Percentiles rank a stretch among this genome's conserved stretches.
phyloP scores from a whole-genome alignment of 139 green algal species.

The Raphidocelis subcapitata region DNA sequence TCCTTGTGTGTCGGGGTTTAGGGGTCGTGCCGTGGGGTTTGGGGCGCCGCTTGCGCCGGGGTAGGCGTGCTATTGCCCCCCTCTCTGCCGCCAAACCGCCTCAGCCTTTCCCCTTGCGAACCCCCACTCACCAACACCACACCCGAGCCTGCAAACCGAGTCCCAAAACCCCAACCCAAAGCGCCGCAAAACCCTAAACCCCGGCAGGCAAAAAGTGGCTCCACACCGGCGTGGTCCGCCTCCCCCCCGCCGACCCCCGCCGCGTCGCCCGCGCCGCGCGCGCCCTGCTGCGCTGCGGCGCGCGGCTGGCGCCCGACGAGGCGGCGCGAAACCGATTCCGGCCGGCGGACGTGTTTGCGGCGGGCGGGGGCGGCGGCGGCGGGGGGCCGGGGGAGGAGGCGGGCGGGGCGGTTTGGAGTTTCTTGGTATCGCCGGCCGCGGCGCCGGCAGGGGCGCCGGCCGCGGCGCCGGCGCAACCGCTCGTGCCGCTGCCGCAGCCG shows the following conservation, averaged over 20 bases:
- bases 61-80: neutral
- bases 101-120: neutral
- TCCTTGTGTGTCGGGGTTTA: neutral
- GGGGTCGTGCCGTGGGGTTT: neutral
- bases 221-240: slow-evolving; percentile 62
- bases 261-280: slow-evolving; percentile 40
- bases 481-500: neutral
- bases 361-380: neutral
- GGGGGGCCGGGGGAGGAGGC: too few species aligned
- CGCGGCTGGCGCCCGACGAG: slow-evolving; percentile 25
- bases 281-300: slow-evolving; percentile 24
- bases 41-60: neutral
- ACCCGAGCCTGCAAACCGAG: neutral
- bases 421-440: too few species aligned
- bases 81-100: neutral
- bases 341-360: slow-evolving; percentile 19
- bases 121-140: neutral
- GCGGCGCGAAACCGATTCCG: slow-evolving; percentile 34
- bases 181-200: neutral
- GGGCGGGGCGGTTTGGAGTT: too few species aligned
- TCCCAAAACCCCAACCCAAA: neutral
- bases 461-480: neutral
- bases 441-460: neutral
- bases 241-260: slow-evolving; percentile 44
- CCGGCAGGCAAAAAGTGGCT: slow-evolving; percentile 55